Percentiles rank a stretch among this genome's conserved stretches.
Conservation (phyloP, 2,329 filamentous ascomycete genomes). For the Neonectria hederae region DNA sequence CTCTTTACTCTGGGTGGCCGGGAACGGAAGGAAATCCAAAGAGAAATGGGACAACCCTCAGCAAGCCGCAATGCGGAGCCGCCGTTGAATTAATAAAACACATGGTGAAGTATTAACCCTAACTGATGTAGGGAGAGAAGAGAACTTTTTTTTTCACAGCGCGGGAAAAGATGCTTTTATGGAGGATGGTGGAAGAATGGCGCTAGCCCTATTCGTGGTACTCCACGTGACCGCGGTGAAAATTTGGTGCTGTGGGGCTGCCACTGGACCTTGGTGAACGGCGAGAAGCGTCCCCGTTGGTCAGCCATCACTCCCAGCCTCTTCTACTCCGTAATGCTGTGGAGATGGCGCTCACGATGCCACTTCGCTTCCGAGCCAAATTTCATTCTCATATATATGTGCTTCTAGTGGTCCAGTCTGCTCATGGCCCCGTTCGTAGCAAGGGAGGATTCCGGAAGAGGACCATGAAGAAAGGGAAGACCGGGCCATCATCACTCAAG, state of each 20-base stretch:
- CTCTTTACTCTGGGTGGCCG: conserved; percentile 61
- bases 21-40: conserved; percentile 66
- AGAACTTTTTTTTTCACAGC: conserved; percentile 33
- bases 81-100: conserved; percentile 58
- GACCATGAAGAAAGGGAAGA: background rate
- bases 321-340: background rate
- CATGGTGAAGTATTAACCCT: conserved; percentile 60
- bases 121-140: conserved; percentile 56
- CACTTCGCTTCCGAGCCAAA: background rate
- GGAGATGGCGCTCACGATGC: background rate
- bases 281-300: background rate
- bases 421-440: background rate
- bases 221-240: background rate
- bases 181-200: background rate
- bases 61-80: conserved; percentile 65
- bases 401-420: background rate
- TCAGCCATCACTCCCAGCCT: background rate
- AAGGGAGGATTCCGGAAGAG: background rate
- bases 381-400: background rate
- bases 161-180: conserved; percentile 17
- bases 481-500: background rate
- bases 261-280: background rate
- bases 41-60: conserved; percentile 59
- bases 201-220: background rate
- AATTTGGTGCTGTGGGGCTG: background rate